Conservation (phyloP, 129 eudicot species). For the Ambrosia artemisiifolia region DNA sequence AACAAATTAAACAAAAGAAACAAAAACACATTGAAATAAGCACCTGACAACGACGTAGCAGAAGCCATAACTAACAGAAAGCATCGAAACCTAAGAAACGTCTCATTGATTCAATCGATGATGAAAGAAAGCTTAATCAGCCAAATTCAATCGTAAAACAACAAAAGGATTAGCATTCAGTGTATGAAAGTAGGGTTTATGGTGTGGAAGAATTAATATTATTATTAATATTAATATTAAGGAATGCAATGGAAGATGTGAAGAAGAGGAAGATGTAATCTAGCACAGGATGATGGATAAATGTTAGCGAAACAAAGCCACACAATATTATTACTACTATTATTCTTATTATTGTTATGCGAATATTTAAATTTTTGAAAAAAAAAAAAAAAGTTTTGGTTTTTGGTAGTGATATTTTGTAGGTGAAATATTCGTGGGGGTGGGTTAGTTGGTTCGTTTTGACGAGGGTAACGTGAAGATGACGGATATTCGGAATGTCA, state of each 20-base stretch:
- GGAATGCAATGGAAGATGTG: conserved; percentile 5
- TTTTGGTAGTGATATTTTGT: conserved; percentile 15
- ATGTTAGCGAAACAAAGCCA: conserved; percentile 61
- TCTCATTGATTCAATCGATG: conserved; percentile 34
- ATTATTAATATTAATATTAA: background rate
- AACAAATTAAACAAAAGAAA: background rate
- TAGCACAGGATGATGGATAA: conserved; percentile 15
- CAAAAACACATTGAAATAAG: background rate
- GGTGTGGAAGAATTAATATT: conserved; percentile 9
- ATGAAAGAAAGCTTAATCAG: background rate
- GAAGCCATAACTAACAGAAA: conserved; percentile 64
- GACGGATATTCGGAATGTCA: conserved; percentile 18
- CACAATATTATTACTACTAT: conserved; percentile 50
- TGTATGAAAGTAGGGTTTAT: conserved; percentile 27
- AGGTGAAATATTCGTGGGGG: conserved; percentile 12
- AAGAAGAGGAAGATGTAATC: conserved; percentile 8
- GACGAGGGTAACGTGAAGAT: background rate
- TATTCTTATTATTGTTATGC: conserved; percentile 25
- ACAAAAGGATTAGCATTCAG: conserved; percentile 1
- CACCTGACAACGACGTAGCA: conserved; percentile 71
- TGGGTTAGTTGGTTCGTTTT: background rate
- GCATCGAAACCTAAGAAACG: conserved; percentile 46
- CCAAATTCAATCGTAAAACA: background rate
- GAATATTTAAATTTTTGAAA: conserved; percentile 4
- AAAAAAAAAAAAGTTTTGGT: background rate